Evolutionary conservation across 2,329 filamentous ascomycete species (phyloP).

Genomic region (Madurella mycetomatis): DNA sequence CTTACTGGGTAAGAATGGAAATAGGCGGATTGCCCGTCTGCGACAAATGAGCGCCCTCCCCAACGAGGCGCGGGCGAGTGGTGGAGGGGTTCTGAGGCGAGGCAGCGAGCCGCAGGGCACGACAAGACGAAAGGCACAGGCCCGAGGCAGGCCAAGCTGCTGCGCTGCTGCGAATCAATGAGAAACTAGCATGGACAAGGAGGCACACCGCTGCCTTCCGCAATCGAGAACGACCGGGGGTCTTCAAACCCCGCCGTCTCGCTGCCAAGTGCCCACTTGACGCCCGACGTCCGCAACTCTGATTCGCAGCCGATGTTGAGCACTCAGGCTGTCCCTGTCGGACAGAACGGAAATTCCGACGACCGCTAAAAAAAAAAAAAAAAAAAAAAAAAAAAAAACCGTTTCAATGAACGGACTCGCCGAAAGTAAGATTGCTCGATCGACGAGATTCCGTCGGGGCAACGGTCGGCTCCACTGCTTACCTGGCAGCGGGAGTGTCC

Average conservation of each 20-base stretch:
- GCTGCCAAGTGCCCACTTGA: constrained; percentile 1
- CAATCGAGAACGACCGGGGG: constrained; percentile 1
- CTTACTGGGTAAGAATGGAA: constrained; percentile 27
- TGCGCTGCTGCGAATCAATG: constrained; percentile 4
- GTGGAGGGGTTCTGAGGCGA: constrained; percentile 16
- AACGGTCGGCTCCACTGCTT: too few species aligned
- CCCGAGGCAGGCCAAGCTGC: background rate
- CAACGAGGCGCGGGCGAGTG: constrained; percentile 9
- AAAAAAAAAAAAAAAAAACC: too few species aligned
- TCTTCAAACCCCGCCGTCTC: constrained; percentile 3
- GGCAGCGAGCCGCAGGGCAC: constrained; percentile 4
- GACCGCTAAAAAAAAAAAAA: background rate
- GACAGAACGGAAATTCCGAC: constrained; percentile 5
- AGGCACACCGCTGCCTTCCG: constrained; percentile 6
- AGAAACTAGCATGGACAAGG: background rate
- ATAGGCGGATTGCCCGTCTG: constrained; percentile 34
- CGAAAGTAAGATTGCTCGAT: background rate
- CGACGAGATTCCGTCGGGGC: background rate
- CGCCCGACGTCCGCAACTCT: background rate
- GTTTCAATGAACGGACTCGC: background rate
- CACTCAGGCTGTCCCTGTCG: background rate
- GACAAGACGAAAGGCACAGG: constrained; percentile 5
- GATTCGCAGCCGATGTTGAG: constrained; percentile 4
- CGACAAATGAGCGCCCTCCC: constrained; percentile 29
- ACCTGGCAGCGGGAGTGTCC: too few species aligned